Evolutionary conservation across 371 early-diverging fungal genomes (phyloP), one percentile per base, ranked within the genome.

Genomic region (Catenaria anguillulae): DNA sequence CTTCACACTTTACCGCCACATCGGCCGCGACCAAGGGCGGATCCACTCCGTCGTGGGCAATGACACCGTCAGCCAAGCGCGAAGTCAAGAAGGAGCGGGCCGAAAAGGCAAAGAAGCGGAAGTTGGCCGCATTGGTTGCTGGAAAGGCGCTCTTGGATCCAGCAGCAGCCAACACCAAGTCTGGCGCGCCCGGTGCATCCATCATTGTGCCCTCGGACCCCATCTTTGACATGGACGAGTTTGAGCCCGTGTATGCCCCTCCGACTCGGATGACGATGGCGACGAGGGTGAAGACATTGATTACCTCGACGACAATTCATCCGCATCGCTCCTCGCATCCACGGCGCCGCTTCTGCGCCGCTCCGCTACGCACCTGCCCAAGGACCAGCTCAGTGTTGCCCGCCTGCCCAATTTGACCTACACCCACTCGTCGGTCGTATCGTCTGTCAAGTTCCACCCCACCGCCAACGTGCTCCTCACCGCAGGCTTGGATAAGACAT

Each of bases 391-490:
- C 15, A 6, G 29, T 8, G 52, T 50, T 10, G 45, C n/a, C 15
- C 40, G 45, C 19, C 35, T 54, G 26, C 61, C 42, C n/a, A 45
- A 46, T 10, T 13, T n/a, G 33, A 29, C 48, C 15, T 62, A 60
- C 12, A 59, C 56, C n/a, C 60, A 67, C 15, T 64, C 85, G 81
- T 64, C 76, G 17, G 75, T 75, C 8, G 73, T 93, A 31, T 81
- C 83, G 43, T 74, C 79, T n/a, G 73, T 89, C 5, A 75, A 81
- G 64, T 96, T 92, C 77, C 97, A 96, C 66, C 95, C 95, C 5
- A 84, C 81, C 52, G 85, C 88, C 5, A 86, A 87, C 59, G 90
- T 94, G 33, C 66, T 94, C 64, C 65, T 94, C 68, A 88, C 91
- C 0, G 86, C 85, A 0, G 88, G 93, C 5, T 72, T 82, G 34